Base-by-base conservation (phyloP, 805 yeast species). In the Kazachstania psychrophila region DNA sequence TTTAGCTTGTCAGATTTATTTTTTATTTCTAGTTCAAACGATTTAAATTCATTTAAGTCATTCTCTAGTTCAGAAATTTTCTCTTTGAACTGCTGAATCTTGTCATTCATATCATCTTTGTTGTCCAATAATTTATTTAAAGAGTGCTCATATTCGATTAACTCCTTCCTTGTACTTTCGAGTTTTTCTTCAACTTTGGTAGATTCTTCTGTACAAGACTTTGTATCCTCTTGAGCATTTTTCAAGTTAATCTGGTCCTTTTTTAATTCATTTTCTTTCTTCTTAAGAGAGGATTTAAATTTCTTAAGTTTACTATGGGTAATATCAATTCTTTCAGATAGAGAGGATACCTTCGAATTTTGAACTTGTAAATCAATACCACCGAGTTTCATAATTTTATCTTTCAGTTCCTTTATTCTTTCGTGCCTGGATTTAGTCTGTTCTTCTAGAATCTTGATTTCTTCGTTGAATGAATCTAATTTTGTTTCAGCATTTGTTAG, bases 311-410 rank as follows among this genome's bases (percentile, higher is more conserved):
- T 76, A 30, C 73, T 73, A 24, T 61, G 64, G 11, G 76, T 56
- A 14, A 79, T 71, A 36, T 77, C 83, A 20, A 82, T 70, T 49
- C 75, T 72, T 47, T 81, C 83, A 29, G 67, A 65, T 23, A 81
- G 65, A 2, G 94, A 80, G 48, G 77, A 87, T 7, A 92, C 95
- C 51, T 77, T 81, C 1, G 94, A 73, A 42, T 76, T 80, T 49
- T 87, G 96, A 42, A 82, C 57, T 39, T 84, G 75, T 44, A 92
- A 66, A 43, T 77, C 77, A 7, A 83, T 79, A 42, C 99, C 99
- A 37, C 99, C 99, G 37, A 85, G 79, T 34, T 82, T 79, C 83
- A 88, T 75, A 27, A 92, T 85, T 51, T 77, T 71, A 39, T 79
- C 83, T 46, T 86, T 88, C 3, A 88, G 61, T 0, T 48, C 66